Conservation (phyloP, 148 eudicot species). For the Fagopyrum esculentum region DNA sequence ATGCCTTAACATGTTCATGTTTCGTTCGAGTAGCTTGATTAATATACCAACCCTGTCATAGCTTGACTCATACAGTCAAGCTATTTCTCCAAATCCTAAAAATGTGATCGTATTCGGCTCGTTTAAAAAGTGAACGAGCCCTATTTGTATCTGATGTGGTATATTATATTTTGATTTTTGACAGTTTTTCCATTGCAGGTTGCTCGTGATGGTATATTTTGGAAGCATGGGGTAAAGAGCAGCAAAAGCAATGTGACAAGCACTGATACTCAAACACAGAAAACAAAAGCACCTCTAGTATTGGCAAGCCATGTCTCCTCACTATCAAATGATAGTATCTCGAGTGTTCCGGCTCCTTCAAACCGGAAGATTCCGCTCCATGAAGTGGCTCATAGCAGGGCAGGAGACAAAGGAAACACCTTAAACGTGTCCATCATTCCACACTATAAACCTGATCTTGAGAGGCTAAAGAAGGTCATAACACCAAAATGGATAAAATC, state of each 20-base stretch:
- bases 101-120: too few relatives aligned
- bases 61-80: too few relatives aligned
- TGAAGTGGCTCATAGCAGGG: constrained; percentile 79
- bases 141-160: too few relatives aligned
- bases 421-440: constrained; percentile 92
- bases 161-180: too few relatives aligned
- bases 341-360: constrained; percentile 43
- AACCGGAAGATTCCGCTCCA: constrained; percentile 53
- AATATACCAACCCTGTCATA: too few relatives aligned
- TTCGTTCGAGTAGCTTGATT: too few relatives aligned
- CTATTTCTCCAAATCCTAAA: too few relatives aligned
- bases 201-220: constrained; percentile 48
- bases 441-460: constrained; percentile 55
- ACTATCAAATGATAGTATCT: constrained; percentile 16
- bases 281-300: not conserved
- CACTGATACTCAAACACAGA: constrained; percentile 20
- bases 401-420: constrained; percentile 94
- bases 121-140: too few relatives aligned
- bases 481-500: constrained; percentile 74
- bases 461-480: constrained; percentile 61
- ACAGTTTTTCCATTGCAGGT: constrained; percentile 30
- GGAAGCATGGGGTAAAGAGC: constrained; percentile 42
- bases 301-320: constrained; percentile 13
- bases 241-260: constrained; percentile 17
- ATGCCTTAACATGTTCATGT: too few relatives aligned